A percentile compares a stretch with the other conserved stretches of the same genome.
phyloP scores from a whole-genome alignment of 768 basidiomycete genomes.

The Calocybe cyanea region DNA sequence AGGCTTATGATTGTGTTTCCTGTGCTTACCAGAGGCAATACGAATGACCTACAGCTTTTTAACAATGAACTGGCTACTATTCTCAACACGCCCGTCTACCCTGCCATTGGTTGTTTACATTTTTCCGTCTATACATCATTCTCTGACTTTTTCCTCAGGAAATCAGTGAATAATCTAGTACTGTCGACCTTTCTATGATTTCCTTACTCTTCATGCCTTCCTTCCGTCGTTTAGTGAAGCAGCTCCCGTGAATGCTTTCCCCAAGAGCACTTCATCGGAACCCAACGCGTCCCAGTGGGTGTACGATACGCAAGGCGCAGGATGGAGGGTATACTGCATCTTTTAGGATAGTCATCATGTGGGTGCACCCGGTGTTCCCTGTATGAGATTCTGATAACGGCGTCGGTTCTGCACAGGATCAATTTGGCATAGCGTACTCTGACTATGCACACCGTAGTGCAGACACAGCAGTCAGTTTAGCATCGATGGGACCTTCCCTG shows the following conservation, averaged over 20 bases:
- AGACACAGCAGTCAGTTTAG: conserved; percentile 42
- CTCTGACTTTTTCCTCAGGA: conserved; percentile 22
- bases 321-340: conserved; percentile 40
- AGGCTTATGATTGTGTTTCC: neutral
- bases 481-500: conserved; percentile 50
- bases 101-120: conserved; percentile 42
- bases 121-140: neutral
- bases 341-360: conserved; percentile 40
- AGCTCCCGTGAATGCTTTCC: conserved; percentile 57
- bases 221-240: conserved; percentile 39
- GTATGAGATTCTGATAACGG: neutral
- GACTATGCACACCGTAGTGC: conserved; percentile 44
- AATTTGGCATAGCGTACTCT: conserved; percentile 58
- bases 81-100: conserved; percentile 41
- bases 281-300: conserved; percentile 49
- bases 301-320: conserved; percentile 45
- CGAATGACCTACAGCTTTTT: conserved; percentile 39
- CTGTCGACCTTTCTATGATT: neutral
- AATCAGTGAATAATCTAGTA: conserved; percentile 40
- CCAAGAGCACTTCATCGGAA: conserved; percentile 38
- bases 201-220: neutral
- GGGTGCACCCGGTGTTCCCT: conserved; percentile 6
- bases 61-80: conserved; percentile 40
- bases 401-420: neutral
- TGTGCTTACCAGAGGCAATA: conserved; percentile 33